Evolutionary conservation across 768 basidiomycete genomes (phyloP).

Genomic region (Boletus sensibilis): DNA sequence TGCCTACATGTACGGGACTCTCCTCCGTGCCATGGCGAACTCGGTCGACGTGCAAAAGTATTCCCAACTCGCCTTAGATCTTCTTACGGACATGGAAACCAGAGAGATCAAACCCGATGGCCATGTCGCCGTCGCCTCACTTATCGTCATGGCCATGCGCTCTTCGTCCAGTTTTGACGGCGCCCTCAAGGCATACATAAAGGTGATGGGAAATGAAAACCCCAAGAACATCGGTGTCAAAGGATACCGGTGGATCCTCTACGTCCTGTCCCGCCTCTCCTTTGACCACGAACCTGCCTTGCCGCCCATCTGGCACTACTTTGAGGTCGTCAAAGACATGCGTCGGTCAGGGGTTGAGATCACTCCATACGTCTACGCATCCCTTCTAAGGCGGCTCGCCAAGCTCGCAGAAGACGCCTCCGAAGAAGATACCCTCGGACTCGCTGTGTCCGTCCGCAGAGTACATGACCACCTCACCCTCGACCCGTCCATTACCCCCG

Average conservation of each 20-base stretch:
- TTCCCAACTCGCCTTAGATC: slow-evolving; percentile 43
- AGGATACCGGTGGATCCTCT: slow-evolving; percentile 63
- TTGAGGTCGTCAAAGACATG: slow-evolving; percentile 82
- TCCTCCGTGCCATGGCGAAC: slow-evolving; percentile 48
- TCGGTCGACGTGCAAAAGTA: slow-evolving; percentile 50
- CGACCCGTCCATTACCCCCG: slow-evolving; percentile 73
- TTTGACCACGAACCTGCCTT: slow-evolving; percentile 41
- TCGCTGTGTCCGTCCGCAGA: slow-evolving; percentile 54
- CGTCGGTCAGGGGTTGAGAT: slow-evolving; percentile 57
- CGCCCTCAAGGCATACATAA: slow-evolving; percentile 62
- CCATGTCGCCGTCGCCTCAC: slow-evolving; percentile 46
- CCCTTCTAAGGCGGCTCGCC: slow-evolving; percentile 58
- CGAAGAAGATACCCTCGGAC: slow-evolving; percentile 27
- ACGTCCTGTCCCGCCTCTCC: slow-evolving; percentile 58
- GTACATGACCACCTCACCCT: slow-evolving; percentile 77
- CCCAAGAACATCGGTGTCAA: slow-evolving; percentile 46
- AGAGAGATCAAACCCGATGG: slow-evolving; percentile 47
- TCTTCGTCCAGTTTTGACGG: slow-evolving; percentile 50
- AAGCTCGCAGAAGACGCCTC: slow-evolving; percentile 38
- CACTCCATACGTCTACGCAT: slow-evolving; percentile 61
- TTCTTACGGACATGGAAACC: slow-evolving; percentile 66
- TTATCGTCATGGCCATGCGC: slow-evolving; percentile 68
- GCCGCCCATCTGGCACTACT: slow-evolving; percentile 55
- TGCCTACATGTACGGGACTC: slow-evolving; percentile 50
- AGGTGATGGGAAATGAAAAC: slow-evolving; percentile 29